Evolutionary conservation across 2,329 filamentous ascomycete species (phyloP), one percentile per base, ranked within the genome.

Genomic region (Ophiocordyceps camponoti-floridani): DNA sequence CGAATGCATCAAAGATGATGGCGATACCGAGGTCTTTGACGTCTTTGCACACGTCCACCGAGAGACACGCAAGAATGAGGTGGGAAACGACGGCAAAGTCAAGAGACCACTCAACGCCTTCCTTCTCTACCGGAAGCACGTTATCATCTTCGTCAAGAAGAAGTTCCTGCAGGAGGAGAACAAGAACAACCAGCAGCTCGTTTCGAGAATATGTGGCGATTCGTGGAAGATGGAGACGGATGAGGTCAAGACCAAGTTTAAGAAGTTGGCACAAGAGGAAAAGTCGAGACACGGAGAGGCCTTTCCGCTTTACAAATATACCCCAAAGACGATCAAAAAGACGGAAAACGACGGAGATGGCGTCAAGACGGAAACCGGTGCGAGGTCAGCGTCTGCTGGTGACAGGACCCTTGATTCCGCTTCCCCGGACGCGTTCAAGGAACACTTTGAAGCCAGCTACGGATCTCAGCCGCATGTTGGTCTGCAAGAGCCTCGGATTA

Each of bases 41-140:
- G 94, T 95, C 64, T 76, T 81, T 44, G 68, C 70, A 26, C 94
- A 83, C 68, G 87, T 93, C 33, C 77, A 81, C 53, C 75, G 89
- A 2, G 79, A 84, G 46, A 70, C 71, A 7, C 75, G 89, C 46
- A 69, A 68, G 43, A 63, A 67, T 45, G 87, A 77, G 40, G 73
- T 75, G 53, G 73, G 77, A 46, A 85, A 79, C 54, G 67, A 77
- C 33, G 84, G 84, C 26, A 87, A 88, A 58, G 74, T 96, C 52
- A 86, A 89, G 54, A 74, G 91, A 28, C 88, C 91, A 3, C 94
- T 95, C 82, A 98, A 98, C 61, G 89, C 85, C 1, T 98, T 96
- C 66, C 94, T 98, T 82, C 69, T 98, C 43, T 98, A 98, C 61
- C 82, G 91, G 40, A 94, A 91, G 51, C 85, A 86, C 7, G 95